Base-by-base conservation (phyloP, 192 early-diverging fungal species). In the Hyaloraphidium curvatum region DNA sequence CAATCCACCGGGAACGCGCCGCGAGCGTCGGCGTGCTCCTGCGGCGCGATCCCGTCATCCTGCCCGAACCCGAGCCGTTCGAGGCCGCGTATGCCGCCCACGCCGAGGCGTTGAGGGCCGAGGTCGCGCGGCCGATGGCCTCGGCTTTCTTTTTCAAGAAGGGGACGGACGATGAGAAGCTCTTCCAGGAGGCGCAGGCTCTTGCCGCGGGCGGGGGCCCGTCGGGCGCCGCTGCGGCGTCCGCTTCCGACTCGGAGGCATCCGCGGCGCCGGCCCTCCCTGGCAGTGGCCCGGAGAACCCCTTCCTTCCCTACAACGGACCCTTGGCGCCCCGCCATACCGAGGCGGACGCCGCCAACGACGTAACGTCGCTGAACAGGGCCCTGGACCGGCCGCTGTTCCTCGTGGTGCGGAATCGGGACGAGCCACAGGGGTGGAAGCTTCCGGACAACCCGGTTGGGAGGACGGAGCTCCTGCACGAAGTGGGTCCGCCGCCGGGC, bases 121-220 rank as follows among this genome's bases (percentile, higher is more conserved):
- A 67, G 48, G 61, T 79, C 4, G 57, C 73, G 1, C n/a, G n/a
- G n/a, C 66, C 70, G 1, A 79, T 84, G 59, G 61, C 77, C 9
- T 56, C 67, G 13, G 75, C 75, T 7, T 83, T 84, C 54, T 83
- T 83, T 64, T 84, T 84, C 65, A 84, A 84, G 62, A 80, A 80
- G 64, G 84, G 84, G 13, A 74, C 74, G 14, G 58, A 77, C 19
- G 77, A 76, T 17, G 82, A 87, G 60, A 59, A 67, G 43, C 65
- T 69, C 2, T 82, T 76, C 73, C 66, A 75, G 29, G 57, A 30
- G 2, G 55, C n/a, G n/a, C n/a, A n/a, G n/a, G n/a, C n/a, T n/a
- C n/a, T n/a, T n/a, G n/a, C n/a, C n/a, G n/a, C n/a, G n/a, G n/a
- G n/a, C n/a, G n/a, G n/a, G n/a, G n/a, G n/a, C n/a, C n/a, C n/a